Conservation (phyloP, 305 asterid genomes). For the Solanum hybrid region DNA sequence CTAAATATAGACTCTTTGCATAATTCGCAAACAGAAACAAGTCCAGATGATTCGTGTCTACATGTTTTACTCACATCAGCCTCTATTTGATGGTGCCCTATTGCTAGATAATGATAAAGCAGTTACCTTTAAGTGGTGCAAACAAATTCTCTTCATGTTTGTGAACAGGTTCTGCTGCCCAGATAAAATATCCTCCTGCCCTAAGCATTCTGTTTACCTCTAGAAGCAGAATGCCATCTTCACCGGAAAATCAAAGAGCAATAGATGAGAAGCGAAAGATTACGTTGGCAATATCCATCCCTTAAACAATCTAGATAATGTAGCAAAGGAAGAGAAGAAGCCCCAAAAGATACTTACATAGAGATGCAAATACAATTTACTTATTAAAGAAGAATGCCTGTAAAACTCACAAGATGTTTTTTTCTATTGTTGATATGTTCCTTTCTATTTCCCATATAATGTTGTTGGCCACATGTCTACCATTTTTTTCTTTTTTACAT, state of each 20-base stretch:
- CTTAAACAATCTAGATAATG: background rate
- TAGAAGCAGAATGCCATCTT: conserved; percentile 58
- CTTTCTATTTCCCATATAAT: background rate
- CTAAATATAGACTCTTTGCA: background rate
- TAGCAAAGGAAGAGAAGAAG: background rate
- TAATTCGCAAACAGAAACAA: background rate
- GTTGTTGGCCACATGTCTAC: background rate
- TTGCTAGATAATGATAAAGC: background rate
- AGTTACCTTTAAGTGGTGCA: conserved; percentile 47
- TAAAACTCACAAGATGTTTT: background rate
- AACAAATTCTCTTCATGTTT: conserved; percentile 15
- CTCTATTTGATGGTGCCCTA: background rate
- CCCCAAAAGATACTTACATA: background rate
- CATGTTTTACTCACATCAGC: background rate
- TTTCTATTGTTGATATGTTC: background rate
- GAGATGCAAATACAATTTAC: background rate
- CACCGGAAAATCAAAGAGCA: conserved; percentile 4
- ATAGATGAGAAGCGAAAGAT: background rate
- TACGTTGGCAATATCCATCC: background rate
- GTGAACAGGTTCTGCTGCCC: conserved; percentile 28
- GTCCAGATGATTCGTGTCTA: background rate
- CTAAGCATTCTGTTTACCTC: conserved; percentile 66
- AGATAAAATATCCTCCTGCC: conserved; percentile 59
- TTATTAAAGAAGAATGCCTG: background rate
- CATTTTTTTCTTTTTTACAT: background rate